Conservation (phyloP, 257 asterid genomes). For the Gentiana straminea region DNA sequence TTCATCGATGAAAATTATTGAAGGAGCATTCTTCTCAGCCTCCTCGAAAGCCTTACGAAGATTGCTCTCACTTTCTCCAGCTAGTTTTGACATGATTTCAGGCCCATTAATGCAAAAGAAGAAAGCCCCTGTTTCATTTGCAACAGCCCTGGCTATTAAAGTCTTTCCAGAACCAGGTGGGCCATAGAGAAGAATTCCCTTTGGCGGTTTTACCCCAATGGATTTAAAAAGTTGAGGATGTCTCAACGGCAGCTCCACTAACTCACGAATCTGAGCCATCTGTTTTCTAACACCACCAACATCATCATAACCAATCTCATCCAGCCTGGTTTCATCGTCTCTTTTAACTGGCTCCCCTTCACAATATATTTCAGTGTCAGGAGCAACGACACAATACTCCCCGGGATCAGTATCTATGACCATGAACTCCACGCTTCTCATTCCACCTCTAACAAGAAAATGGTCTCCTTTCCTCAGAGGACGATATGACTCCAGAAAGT, state of each 20-base stretch:
- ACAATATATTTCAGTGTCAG: slow-evolving; percentile 56
- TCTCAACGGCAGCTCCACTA: slow-evolving; percentile 61
- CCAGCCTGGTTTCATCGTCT: slow-evolving; percentile 58
- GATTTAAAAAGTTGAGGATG: slow-evolving; percentile 69
- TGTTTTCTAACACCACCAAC: slow-evolving; percentile 74
- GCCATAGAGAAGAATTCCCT: slow-evolving; percentile 52
- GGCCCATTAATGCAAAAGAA: slow-evolving; percentile 55
- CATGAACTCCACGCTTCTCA: slow-evolving; percentile 64
- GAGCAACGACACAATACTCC: slow-evolving; percentile 67
- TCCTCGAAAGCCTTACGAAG: slow-evolving; percentile 61
- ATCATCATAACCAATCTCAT: slow-evolving; percentile 64
- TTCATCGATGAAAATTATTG: slow-evolving; percentile 48
- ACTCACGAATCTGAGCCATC: slow-evolving; percentile 72
- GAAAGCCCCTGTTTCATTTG: slow-evolving; percentile 55
- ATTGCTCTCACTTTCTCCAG: slow-evolving; percentile 59
- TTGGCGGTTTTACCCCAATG: slow-evolving; percentile 65
- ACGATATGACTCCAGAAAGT: slow-evolving; percentile 60
- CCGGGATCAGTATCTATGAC: slow-evolving; percentile 60
- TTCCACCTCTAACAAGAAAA: slow-evolving; percentile 64
- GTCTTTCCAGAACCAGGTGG: slow-evolving; percentile 62
- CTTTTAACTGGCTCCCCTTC: slow-evolving; percentile 63
- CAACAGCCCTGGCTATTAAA: slow-evolving; percentile 50
- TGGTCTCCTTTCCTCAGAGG: slow-evolving; percentile 55
- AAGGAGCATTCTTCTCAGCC: slow-evolving; percentile 58
- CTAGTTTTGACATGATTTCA: slow-evolving; percentile 54